Evolutionary conservation across 106 monocot species (phyloP), one percentile per base, ranked within the genome.

Genomic region (Apostasia ramifera): DNA sequence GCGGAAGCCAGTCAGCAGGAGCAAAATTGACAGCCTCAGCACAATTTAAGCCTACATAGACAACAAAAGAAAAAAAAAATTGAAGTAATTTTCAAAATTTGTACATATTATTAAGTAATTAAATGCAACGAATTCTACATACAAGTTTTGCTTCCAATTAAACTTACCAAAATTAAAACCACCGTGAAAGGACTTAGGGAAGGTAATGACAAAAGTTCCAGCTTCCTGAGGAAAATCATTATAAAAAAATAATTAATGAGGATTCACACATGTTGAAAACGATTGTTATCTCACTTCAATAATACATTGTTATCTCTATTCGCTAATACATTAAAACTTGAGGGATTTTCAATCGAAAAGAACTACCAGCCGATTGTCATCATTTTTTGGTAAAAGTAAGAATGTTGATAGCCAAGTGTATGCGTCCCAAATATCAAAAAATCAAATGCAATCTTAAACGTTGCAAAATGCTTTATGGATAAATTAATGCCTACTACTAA

Each of bases 1-100:
- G 89, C 69, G 89, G 89, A 7, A 93, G 55, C 93, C 93, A 93
- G 70, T 93, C 93, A 56, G 80, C 84, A 51, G 93, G 79, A 69
- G 93, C 89, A 77, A 93, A 89, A 75, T 93, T 93, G 56, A 93
- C 93, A 75, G 93, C 93, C 75, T 93, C 93, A 43, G 93, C 93
- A 78, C 93, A 93, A 73, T 93, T 93, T 63, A 92, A 72, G 51
- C 92, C 88, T 92, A 73, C 5, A 64, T 54, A 67, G 4, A 9
- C 59, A 64, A 54, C 44, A 67, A 47, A 46, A 56, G 12, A 54
- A 47, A 44, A 43, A 46, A 42, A 70, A 11, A 37, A 57, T 8
- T 4, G 8, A 50, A 8, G 8, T 50, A 50, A 50, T 8, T 50
- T 5, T 8, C 4, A 50, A 50, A 50, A 8, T 26, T 13, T 53